Base-by-base conservation (phyloP, 2,329 filamentous ascomycete species). In the Microcera coccophila region DNA sequence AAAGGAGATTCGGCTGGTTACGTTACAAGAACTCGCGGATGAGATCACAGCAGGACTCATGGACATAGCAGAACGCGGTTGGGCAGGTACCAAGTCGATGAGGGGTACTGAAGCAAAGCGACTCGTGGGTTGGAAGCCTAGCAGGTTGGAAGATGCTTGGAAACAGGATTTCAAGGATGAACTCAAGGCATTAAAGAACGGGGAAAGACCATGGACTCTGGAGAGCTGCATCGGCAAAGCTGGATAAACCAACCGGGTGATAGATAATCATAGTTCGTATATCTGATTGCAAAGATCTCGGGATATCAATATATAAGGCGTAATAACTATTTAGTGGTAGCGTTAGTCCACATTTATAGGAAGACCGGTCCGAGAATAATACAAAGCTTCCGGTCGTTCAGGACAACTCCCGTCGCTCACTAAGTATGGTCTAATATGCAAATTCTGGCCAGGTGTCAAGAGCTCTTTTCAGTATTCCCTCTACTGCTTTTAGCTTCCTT, bases 11-110 rank as follows among this genome's bases (percentile, higher is more conserved):
- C 41, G 41, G 18, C 39, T 16, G 12, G 36, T 42, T 2, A 28
- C 16, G 10, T 4, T 48, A 1, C 33, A 37, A 17, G 21, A 47
- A 11, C 29, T 47, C 10, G 44, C 44, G 2, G 44, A 47, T 10
- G 40, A 49, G 31, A 35, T 39, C 12, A 49, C 38, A 28, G 40
- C 36, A 14, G 47, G 47, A 3, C 18, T 44, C 4, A 19, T 16
- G 4, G 36, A 47, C 18, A 47, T 44, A 7, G 47, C 44, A 8
- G 47, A 49, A 26, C 44, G 38, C 0, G 38, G 39, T 4, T 44
- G 45, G 32, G 44, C 44, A 10, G 44, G 44, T 1, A 43, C 19
- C 15, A 49, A 37, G 47, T 32, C 14, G 17, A 44, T 43, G 40
- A 49, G 37, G 5, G 47, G 40, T 8, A 41, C 34, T 3, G 24